These are phyloP conservation scores for Pythium brachiatum DNA, from an alignment of 352 stramenopile species.

Conservation along the genomic window DNA sequence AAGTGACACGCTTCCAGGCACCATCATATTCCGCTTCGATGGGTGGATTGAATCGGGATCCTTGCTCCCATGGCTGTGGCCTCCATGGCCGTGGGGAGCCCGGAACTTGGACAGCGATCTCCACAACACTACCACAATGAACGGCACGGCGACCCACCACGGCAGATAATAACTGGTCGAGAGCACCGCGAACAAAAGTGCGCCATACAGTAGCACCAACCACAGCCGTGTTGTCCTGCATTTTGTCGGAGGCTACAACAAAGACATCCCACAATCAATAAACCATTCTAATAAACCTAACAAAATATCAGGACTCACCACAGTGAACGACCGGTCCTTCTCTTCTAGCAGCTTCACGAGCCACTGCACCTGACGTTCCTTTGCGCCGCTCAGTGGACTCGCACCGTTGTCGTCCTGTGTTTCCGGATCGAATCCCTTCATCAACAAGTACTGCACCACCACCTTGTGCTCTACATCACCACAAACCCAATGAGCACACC, in stretches of 20 bases:
- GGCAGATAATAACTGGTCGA: slow-evolving; percentile 62
- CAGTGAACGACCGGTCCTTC: slow-evolving; percentile 35
- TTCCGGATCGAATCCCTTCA: slow-evolving; percentile 50
- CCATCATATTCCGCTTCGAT: slow-evolving; percentile 14
- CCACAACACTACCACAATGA: slow-evolving; percentile 53
- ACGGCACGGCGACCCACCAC: slow-evolving; percentile 63
- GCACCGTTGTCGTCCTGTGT: slow-evolving; percentile 40
- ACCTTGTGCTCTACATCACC: slow-evolving; percentile 51
- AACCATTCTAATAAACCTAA: background rate
- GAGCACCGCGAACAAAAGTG: slow-evolving; percentile 48
- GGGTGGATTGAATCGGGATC: slow-evolving; percentile 35
- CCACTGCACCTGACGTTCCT: slow-evolving; percentile 38
- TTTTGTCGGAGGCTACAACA: slow-evolving; percentile 37
- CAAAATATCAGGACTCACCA: background rate
- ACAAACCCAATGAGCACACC: background rate
- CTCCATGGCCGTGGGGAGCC: slow-evolving; percentile 43
- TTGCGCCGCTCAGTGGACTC: slow-evolving; percentile 43
- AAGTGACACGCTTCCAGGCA: slow-evolving; percentile 8
- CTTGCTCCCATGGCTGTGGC: slow-evolving; percentile 34
- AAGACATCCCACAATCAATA: background rate
- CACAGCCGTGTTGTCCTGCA: slow-evolving; percentile 52
- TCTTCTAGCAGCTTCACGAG: slow-evolving; percentile 45
- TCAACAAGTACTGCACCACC: slow-evolving; percentile 67
- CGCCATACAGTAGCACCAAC: slow-evolving; percentile 48
- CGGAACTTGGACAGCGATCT: slow-evolving; percentile 44